These are phyloP conservation scores for Funneliformis geosporum DNA, from an alignment of 192 early-diverging fungal genomes.

Conservation along the genomic window DNA sequence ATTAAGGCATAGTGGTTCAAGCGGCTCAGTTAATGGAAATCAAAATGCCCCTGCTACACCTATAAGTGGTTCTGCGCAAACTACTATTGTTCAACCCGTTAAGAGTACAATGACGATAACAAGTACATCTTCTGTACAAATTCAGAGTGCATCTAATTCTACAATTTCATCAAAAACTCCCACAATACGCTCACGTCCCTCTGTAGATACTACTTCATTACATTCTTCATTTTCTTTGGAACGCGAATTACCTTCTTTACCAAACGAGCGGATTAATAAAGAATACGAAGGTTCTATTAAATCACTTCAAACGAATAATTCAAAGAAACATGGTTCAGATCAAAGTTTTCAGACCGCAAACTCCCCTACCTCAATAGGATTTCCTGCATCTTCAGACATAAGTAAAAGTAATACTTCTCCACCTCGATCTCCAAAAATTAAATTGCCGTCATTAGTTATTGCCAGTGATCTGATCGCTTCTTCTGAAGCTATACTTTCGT, in stretches of 20 bases:
- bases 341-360: neutral
- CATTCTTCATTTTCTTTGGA: neutral
- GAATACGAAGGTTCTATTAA: neutral
- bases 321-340: neutral
- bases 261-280: too few species aligned
- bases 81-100: constrained; percentile 29
- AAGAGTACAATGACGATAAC: constrained; percentile 29
- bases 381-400: neutral
- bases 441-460: constrained; percentile 11
- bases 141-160: neutral
- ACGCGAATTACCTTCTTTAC: constrained; percentile 3
- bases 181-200: neutral
- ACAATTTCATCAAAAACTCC: neutral
- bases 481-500: constrained; percentile 27
- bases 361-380: neutral
- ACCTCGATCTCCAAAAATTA: constrained; percentile 16
- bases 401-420: neutral
- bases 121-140: neutral
- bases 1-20: neutral
- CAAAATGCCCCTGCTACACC: neutral
- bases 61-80: constrained; percentile 24
- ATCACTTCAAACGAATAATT: neutral
- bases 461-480: constrained; percentile 19
- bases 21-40: neutral
- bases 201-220: neutral